Conservation (phyloP, 352 stramenopile species). For the Thraustochytrium sp. region DNA sequence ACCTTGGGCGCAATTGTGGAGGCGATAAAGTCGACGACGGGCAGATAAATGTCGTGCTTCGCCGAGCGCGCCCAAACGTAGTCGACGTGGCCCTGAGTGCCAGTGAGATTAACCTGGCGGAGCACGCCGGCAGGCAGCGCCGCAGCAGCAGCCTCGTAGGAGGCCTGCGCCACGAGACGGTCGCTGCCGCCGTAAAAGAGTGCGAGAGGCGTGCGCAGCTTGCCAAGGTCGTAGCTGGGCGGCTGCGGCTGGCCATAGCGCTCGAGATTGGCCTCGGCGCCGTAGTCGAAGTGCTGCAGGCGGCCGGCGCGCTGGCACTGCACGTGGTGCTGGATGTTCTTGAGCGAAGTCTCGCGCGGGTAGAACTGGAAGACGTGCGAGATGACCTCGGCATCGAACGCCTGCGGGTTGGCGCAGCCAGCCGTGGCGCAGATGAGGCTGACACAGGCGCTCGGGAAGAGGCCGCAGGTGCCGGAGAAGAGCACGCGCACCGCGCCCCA, state of each 20-base stretch:
- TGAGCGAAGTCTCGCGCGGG: conserved; percentile 35
- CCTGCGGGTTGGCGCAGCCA: conserved; percentile 5
- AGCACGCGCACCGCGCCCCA: not conserved
- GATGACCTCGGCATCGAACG: conserved; percentile 6
- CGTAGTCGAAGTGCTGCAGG: conserved; percentile 32
- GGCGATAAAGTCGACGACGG: conserved; percentile 1
- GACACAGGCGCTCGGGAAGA: not conserved
- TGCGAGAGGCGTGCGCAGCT: not conserved
- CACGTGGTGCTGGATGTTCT: conserved; percentile 36
- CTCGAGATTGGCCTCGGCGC: not conserved
- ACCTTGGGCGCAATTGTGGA: no score
- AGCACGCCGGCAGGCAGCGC: not conserved
- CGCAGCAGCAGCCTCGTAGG: not conserved
- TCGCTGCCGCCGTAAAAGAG: conserved; percentile 25
- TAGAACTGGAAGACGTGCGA: conserved; percentile 11
- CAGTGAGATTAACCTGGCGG: not conserved
- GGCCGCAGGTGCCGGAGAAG: conserved; percentile 16
- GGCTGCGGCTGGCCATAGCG: not conserved
- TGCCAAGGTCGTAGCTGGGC: not conserved
- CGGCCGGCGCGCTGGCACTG: conserved; percentile 24
- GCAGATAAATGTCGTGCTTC: not conserved
- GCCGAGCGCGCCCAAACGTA: conserved; percentile 13
- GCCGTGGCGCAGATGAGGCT: conserved; percentile 5
- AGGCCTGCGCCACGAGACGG: not conserved
- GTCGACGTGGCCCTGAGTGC: not conserved